Conservation (phyloP, 495 filamentous ascomycete genomes). For the Tuber magnatum region DNA sequence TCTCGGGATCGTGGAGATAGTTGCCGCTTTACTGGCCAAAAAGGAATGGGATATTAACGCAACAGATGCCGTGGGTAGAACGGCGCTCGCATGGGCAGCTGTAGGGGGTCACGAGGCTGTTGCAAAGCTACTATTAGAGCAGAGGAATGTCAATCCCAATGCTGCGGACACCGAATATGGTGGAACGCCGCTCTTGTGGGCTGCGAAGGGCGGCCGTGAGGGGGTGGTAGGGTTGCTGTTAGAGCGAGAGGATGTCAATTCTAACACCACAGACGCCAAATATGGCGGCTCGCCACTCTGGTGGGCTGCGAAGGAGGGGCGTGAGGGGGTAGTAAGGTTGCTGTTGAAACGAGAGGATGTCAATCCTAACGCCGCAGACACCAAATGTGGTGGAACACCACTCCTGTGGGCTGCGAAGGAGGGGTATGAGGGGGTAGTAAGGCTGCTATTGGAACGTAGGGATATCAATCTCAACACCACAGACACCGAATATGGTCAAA, state of each 20-base stretch:
- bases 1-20: not conserved
- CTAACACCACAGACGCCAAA: slow-evolving; percentile 4
- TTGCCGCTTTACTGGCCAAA: not conserved
- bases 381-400: not conserved
- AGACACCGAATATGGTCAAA: not conserved
- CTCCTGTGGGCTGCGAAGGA: not conserved
- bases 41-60: not conserved
- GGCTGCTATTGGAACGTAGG: not conserved
- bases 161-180: not conserved
- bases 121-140: not conserved
- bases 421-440: not conserved
- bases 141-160: not conserved
- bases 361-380: not conserved
- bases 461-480: not conserved
- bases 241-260: slow-evolving; percentile 19
- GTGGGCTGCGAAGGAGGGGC: slow-evolving; percentile 42
- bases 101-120: not conserved
- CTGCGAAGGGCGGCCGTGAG: not conserved
- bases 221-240: not conserved
- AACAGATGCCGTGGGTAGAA: not conserved
- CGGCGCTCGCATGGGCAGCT: not conserved
- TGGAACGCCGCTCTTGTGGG: not conserved
- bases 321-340: slow-evolving; percentile 41
- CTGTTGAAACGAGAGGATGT: not conserved
- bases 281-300: slow-evolving; percentile 38